Conservation (phyloP, 305 asterid genomes). For the Fraxinus latifolia region DNA sequence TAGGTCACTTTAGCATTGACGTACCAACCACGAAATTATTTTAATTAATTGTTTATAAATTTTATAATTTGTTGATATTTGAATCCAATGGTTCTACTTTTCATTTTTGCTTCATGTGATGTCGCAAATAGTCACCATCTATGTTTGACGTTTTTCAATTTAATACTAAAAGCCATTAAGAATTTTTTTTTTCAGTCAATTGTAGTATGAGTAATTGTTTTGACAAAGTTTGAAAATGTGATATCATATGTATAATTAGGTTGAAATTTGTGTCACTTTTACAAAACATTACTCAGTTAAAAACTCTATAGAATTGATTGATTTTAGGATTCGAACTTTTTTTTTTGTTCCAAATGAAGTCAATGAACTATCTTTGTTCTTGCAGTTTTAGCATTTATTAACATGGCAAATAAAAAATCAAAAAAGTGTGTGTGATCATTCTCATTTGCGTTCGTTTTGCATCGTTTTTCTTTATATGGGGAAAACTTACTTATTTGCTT, state of each 20-base stretch:
- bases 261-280: slow-evolving; percentile 9
- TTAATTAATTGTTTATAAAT: background rate
- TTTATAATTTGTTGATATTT: slow-evolving; percentile 8
- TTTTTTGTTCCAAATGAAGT: no score
- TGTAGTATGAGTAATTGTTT: slow-evolving; percentile 7
- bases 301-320: no score
- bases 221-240: slow-evolving; percentile 14
- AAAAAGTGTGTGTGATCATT: no score
- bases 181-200: background rate
- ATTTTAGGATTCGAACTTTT: no score
- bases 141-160: background rate
- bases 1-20: background rate
- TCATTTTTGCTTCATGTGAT: background rate
- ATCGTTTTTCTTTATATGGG: no score
- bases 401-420: no score
- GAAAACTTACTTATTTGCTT: no score
- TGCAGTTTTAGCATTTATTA: no score
- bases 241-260: background rate
- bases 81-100: background rate
- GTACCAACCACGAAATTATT: slow-evolving; percentile 9
- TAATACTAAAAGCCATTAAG: slow-evolving; percentile 10
- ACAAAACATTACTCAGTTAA: no score
- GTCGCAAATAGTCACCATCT: slow-evolving; percentile 31
- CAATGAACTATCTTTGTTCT: no score
- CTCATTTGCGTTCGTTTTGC: no score